Evolutionary conservation across 2,329 filamentous ascomycete genomes (phyloP).

Genomic region (Allantophomopsis cytisporea): DNA sequence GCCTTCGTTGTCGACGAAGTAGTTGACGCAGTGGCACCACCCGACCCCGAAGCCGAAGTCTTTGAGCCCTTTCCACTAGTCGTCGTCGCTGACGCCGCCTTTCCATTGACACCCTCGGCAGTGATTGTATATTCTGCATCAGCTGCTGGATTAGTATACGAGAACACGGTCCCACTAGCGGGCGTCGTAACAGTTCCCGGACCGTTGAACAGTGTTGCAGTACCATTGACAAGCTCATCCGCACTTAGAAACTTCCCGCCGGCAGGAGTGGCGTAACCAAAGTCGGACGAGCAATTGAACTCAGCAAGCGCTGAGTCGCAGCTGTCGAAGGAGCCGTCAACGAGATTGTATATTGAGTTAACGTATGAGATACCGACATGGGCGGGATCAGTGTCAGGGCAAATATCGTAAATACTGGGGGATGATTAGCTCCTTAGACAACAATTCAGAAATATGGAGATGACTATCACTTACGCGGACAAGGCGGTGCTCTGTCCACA

Average conservation of each 20-base stretch:
- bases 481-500: constrained; percentile 17
- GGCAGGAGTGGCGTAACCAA: constrained; percentile 9
- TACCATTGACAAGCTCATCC: constrained; percentile 15
- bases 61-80: background rate
- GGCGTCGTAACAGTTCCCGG: constrained; percentile 18
- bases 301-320: constrained; percentile 10
- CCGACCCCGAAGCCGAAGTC: too few species aligned
- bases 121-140: constrained; percentile 20
- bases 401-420: background rate
- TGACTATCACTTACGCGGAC: background rate
- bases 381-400: constrained; percentile 1
- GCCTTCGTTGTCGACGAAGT: too few species aligned
- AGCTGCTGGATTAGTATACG: constrained; percentile 19
- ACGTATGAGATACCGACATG: background rate
- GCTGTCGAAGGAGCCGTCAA: constrained; percentile 8
- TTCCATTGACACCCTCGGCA: constrained; percentile 9
- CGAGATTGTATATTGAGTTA: background rate
- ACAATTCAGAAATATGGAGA: too few species aligned
- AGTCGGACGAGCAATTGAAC: constrained; percentile 11
- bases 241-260: constrained; percentile 11
- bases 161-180: constrained; percentile 20
- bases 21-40: too few species aligned
- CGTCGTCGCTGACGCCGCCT: background rate
- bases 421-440: background rate
- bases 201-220: constrained; percentile 16